Evolutionary conservation across 1,139 yeast genomes (phyloP).

Genomic region (Suhomyces anneliseae): DNA sequence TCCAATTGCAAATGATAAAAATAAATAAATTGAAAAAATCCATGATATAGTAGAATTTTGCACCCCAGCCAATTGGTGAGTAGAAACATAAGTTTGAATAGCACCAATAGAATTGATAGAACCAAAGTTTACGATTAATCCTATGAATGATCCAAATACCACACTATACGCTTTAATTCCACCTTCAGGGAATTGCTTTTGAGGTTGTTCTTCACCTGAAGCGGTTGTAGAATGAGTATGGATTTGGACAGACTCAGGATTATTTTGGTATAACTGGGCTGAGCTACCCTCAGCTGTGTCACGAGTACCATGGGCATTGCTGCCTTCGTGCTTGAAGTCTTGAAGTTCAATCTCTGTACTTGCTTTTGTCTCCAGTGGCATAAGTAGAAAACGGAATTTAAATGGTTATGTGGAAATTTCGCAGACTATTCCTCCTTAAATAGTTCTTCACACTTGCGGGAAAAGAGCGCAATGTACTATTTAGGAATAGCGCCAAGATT

Average conservation of each 20-base stretch:
- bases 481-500: neutral
- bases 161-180: constrained; percentile 34
- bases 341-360: neutral
- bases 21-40: constrained; percentile 40
- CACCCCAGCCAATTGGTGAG: constrained; percentile 30
- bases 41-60: constrained; percentile 26
- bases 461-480: neutral
- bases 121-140: constrained; percentile 34
- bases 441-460: neutral
- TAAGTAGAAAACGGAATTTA: neutral
- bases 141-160: constrained; percentile 36
- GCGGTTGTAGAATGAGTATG: neutral
- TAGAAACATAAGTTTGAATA: constrained; percentile 34
- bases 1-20: constrained; percentile 32
- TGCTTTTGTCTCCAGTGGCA: neutral
- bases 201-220: neutral
- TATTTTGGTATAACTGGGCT: neutral
- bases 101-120: constrained; percentile 38
- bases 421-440: neutral
- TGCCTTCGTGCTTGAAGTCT: neutral
- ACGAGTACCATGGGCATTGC: neutral
- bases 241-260: neutral
- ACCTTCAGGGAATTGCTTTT: constrained; percentile 23
- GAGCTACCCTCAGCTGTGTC: neutral
- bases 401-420: neutral